Percentiles rank a stretch among this genome's conserved stretches.
Evolutionary conservation across 2,329 filamentous ascomycete species (phyloP).

Genomic region (Cladophialophora exuberans): DNA sequence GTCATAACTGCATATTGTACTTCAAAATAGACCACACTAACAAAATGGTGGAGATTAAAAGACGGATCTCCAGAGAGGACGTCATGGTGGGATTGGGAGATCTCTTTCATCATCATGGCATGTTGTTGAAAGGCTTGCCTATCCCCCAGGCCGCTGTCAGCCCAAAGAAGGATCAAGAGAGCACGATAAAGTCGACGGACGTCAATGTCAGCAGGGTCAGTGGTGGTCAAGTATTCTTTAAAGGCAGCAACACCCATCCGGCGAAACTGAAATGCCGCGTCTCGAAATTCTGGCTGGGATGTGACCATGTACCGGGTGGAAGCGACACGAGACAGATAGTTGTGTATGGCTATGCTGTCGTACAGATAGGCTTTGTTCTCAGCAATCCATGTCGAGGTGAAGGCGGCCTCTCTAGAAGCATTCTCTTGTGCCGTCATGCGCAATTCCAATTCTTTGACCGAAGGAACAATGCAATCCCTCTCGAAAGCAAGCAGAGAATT

Average conservation of each 20-base stretch:
- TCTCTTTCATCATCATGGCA: conserved; percentile 5
- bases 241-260: conserved; percentile 1
- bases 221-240: conserved; percentile 10
- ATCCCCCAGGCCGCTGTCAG: conserved; percentile 11
- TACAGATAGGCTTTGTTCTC: conserved; percentile 14
- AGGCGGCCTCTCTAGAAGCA: neutral
- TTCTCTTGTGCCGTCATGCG: conserved; percentile 4
- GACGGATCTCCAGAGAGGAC: conserved; percentile 6
- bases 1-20: conserved; percentile 9
- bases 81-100: conserved; percentile 2
- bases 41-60: conserved; percentile 8
- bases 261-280: neutral
- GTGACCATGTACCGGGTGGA: conserved; percentile 8
- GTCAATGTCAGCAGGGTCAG: neutral
- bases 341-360: conserved; percentile 14
- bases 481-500: conserved; percentile 11
- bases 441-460: conserved; percentile 7
- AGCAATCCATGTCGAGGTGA: conserved; percentile 7
- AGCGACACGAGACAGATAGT: conserved; percentile 17
- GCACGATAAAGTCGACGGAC: conserved; percentile 12
- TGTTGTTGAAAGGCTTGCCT: conserved; percentile 1
- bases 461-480: conserved; percentile 9
- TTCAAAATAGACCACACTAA: conserved; percentile 11
- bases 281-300: neutral
- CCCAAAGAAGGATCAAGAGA: conserved; percentile 13